Percentiles rank a stretch among this genome's conserved stretches.
Conservation (phyloP, 163 green algal genomes). For the Volvox carteri region DNA sequence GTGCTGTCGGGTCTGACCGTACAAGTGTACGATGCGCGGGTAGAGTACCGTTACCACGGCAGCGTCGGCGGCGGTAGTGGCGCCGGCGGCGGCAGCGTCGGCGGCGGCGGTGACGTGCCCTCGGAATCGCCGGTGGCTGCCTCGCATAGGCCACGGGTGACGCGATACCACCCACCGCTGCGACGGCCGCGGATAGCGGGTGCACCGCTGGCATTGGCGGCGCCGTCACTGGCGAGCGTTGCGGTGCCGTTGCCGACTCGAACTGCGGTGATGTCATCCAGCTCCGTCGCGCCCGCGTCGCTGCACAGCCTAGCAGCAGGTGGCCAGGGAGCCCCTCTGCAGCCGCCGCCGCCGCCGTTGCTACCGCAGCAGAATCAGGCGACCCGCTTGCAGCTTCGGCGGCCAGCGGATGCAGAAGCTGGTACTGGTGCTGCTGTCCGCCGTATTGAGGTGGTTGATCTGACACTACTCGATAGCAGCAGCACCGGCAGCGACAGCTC, state of each 20-base stretch:
- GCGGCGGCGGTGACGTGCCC: too few species aligned
- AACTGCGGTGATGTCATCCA: background rate
- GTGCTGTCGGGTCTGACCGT: conserved; percentile 8
- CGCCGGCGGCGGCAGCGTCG: background rate
- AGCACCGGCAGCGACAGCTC: too few species aligned
- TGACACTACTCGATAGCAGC: background rate
- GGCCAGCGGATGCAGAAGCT: background rate
- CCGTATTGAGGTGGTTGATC: background rate
- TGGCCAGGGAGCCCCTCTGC: background rate
- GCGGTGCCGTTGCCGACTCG: background rate
- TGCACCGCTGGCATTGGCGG: background rate
- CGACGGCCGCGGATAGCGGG: background rate
- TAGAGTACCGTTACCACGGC: conserved; percentile 17
- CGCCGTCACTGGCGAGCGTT: background rate
- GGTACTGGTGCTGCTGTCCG: background rate
- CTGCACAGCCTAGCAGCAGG: background rate
- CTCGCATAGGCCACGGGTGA: too few species aligned
- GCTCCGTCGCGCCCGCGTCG: too few species aligned
- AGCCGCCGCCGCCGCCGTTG: background rate
- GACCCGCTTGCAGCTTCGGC: background rate
- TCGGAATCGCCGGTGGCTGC: too few species aligned
- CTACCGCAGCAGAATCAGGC: background rate
- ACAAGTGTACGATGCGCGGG: conserved; percentile 9
- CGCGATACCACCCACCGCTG: too few species aligned
- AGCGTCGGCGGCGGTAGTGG: background rate